Evolutionary conservation across 192 early-diverging fungal genomes (phyloP), one percentile per base, ranked within the genome.

Genomic region (Spinellus fusiger): DNA sequence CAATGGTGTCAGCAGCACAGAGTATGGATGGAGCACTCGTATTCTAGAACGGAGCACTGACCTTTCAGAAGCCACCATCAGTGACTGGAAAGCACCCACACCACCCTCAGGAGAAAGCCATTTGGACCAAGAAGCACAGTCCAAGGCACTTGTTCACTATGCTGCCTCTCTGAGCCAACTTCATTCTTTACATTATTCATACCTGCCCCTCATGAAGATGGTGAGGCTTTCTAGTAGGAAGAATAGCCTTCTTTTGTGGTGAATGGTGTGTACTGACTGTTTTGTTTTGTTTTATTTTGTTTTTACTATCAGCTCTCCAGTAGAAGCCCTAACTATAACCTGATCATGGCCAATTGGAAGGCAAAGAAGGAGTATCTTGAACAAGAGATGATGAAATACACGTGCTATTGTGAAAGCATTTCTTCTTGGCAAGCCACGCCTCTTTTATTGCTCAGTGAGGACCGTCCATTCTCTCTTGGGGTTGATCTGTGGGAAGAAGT

Each of bases 21-120:
- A 92, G 66, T 90, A 84, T 54, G 89, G 91, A 13, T 93, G 89
- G 91, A 79, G 78, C 63, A 61, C 62, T 27, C 5, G 57, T 7
- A 16, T 49, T 18, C 28, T 59, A 29, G 40, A 59, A 28, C 2
- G 18, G 10, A 44, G 18, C 4, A 44, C 10, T 12, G 40, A 44
- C 18, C 40, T 44, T 12, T 12, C 13, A n/a, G 40, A 12, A 44
- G 40, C 10, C 18, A 2, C 18, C 13, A 3, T 44, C 15, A 44
- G 10, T 44, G 40, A 44, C 18, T 44, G 40, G 2, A 44, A 44
- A 10, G 40, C 40, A 44, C 40, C 40, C 15, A 44, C 18, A 18
- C 4, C 10, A 5, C 40, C 4, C 15, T 12, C 18, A 44, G 10
- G 40, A n/a, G 40, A 44, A 44, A 44, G 18, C 18, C 15, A 18